Conservation (phyloP, 2,329 filamentous ascomycete species). For the Xylaria multiplex region DNA sequence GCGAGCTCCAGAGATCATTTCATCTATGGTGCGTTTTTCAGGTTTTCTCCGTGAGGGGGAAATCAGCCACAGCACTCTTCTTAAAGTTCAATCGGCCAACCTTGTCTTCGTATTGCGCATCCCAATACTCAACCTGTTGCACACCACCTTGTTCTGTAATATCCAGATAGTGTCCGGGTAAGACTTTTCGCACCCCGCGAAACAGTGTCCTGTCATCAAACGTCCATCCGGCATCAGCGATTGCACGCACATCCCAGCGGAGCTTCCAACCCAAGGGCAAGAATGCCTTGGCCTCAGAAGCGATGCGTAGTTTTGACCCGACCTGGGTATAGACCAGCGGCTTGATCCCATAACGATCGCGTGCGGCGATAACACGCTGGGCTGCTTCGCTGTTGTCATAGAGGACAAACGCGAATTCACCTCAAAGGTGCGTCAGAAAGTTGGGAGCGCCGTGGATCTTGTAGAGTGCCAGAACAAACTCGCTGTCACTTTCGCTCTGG, state of each 20-base stretch:
- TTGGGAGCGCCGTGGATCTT: constrained; percentile 53
- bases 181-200: constrained; percentile 53
- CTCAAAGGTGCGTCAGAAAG: constrained; percentile 56
- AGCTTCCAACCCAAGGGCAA: constrained; percentile 61
- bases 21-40: constrained; percentile 54
- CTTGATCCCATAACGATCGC: constrained; percentile 68
- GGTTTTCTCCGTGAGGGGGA: too few relatives aligned
- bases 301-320: constrained; percentile 56
- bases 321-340: constrained; percentile 62
- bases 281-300: constrained; percentile 65
- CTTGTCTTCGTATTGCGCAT: constrained; percentile 19
- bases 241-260: constrained; percentile 61
- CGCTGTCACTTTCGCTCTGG: constrained; percentile 56
- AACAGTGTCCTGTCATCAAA: constrained; percentile 56
- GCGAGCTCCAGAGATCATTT: constrained; percentile 62
- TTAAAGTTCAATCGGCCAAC: not conserved
- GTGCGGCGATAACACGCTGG: constrained; percentile 55
- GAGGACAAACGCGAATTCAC: constrained; percentile 65
- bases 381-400: constrained; percentile 57
- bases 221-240: constrained; percentile 56
- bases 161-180: constrained; percentile 55
- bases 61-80: not conserved
- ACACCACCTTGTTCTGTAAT: constrained; percentile 46
- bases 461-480: constrained; percentile 61
- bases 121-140: constrained; percentile 16